Conservation (phyloP, 768 basidiomycete species). For the Boletus rubropictus region DNA sequence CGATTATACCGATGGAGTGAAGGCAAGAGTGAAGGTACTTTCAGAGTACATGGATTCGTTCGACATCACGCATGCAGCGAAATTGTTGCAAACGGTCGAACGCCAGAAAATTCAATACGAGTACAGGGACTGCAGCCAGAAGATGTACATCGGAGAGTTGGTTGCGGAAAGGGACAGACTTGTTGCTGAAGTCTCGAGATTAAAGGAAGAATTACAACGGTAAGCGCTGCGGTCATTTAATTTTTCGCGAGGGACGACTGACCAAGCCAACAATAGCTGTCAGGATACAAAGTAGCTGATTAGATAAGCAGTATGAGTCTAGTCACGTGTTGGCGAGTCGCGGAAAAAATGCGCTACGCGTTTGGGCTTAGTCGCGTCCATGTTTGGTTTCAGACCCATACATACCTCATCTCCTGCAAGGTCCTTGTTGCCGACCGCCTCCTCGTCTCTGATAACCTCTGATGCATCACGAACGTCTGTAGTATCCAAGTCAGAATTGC, state of each 20-base stretch:
- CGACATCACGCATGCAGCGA: constrained; percentile 15
- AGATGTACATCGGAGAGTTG: constrained; percentile 18
- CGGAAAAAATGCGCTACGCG: constrained; percentile 19
- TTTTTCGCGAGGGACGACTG: neutral
- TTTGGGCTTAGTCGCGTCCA: constrained; percentile 13
- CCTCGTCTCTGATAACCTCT: constrained; percentile 5
- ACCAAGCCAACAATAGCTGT: neutral
- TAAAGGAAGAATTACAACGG: constrained; percentile 15
- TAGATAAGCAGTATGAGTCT: constrained; percentile 19
- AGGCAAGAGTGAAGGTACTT: constrained; percentile 19
- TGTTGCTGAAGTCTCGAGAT: constrained; percentile 9
- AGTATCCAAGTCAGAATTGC: constrained; percentile 44
- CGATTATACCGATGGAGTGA: constrained; percentile 21
- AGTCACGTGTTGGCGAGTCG: constrained; percentile 26
- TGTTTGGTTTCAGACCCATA: constrained; percentile 44
- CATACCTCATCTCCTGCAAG: constrained; percentile 45
- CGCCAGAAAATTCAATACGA: constrained; percentile 24
- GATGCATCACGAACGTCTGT: constrained; percentile 40
- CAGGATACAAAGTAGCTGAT: constrained; percentile 6
- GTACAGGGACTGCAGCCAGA: constrained; percentile 21
- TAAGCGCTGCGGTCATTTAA: constrained; percentile 1
- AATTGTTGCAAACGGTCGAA: constrained; percentile 12
- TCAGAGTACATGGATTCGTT: constrained; percentile 27
- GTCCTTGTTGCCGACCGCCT: constrained; percentile 17
- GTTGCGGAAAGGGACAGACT: constrained; percentile 15